Conservation (phyloP, 345 rosid species). For the Linum tenue region DNA sequence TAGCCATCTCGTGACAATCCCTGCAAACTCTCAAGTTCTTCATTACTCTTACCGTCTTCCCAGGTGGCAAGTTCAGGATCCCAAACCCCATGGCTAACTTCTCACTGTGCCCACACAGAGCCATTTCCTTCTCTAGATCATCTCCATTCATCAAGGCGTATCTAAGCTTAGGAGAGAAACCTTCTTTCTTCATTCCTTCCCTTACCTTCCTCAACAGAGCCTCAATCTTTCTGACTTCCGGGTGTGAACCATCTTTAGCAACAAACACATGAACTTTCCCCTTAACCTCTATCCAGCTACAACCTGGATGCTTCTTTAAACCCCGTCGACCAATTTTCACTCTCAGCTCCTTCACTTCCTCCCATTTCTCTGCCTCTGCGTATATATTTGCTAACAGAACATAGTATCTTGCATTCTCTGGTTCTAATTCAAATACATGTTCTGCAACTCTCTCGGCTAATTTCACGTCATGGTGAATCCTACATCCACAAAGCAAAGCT, state of each 20-base stretch:
- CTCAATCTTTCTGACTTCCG: slow-evolving; percentile 15
- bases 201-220: slow-evolving; percentile 11
- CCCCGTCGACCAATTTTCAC: slow-evolving; percentile 15
- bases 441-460: slow-evolving; percentile 26
- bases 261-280: slow-evolving; percentile 20
- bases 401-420: slow-evolving; percentile 25
- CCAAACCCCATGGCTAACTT: slow-evolving; percentile 30
- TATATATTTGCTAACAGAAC: slow-evolving; percentile 27
- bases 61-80: slow-evolving; percentile 20
- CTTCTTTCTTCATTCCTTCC: slow-evolving; percentile 23
- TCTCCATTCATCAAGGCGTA: slow-evolving; percentile 18
- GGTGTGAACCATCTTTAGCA: slow-evolving; percentile 18
- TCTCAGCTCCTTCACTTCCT: slow-evolving; percentile 18
- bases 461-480: slow-evolving; percentile 23
- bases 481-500: slow-evolving; percentile 22
- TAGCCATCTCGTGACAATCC: slow-evolving; percentile 29
- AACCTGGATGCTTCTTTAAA: slow-evolving; percentile 21
- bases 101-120: slow-evolving; percentile 31
- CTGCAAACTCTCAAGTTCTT: slow-evolving; percentile 27
- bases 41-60: slow-evolving; percentile 18
- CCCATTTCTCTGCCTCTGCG: slow-evolving; percentile 29
- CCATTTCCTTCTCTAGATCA: slow-evolving; percentile 21
- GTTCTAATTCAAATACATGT: slow-evolving; percentile 26
- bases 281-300: slow-evolving; percentile 30
- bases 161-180: slow-evolving; percentile 13